Base-by-base conservation (phyloP, 2,329 filamentous ascomycete species). In the Alternaria metachromatica region DNA sequence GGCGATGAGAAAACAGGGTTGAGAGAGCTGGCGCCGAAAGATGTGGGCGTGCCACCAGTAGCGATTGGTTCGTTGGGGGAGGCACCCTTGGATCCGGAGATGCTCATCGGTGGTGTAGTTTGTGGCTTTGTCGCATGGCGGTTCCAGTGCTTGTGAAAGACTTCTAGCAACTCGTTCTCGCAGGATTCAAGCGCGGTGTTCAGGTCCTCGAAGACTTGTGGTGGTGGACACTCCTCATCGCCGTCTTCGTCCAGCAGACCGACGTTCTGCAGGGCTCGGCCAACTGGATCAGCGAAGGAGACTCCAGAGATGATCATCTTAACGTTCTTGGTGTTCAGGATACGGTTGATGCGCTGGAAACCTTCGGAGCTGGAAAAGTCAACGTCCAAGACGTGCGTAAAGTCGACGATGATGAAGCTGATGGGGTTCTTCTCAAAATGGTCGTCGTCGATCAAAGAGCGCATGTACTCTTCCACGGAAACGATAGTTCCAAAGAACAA, bases 401-500 rank as follows among this genome's bases (percentile, higher is more conserved):
- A 87, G 76, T 99, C 96, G 43, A 99, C 85, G 18, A 99, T 88
- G 45, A 99, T 84, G 77, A 94, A 99, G 69, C 93, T 91, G 76
- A 98, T 96, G 0, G 95, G 94, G 56, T 90, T 87, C 68, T 88
- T 84, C 25, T 85, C 84, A 76, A 97, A 98, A 3, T 89, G 87
- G 65, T 95, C 90, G 28, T 97, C 93, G 26, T 94, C 90, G 50
- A 98, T 90, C 30, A 98, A 83, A 5, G 86, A 88, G 21, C 94
- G 88, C 65, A 98, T 94, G 67, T 91, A 91, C 66, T 93, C 92
- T 79, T 99, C 96, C 0, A 99, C 95, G 51, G 93, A 93, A 57
- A 97, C 95, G 68, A 99, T 97, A 3, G 94, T 98, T 15, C 96
- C 96, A 71, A 99, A 99, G 84, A 99, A 99, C n/a, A 99, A 87